phyloP scores from a whole-genome alignment of 176 grass and related monocot genomes.

The Musa itinerans region DNA sequence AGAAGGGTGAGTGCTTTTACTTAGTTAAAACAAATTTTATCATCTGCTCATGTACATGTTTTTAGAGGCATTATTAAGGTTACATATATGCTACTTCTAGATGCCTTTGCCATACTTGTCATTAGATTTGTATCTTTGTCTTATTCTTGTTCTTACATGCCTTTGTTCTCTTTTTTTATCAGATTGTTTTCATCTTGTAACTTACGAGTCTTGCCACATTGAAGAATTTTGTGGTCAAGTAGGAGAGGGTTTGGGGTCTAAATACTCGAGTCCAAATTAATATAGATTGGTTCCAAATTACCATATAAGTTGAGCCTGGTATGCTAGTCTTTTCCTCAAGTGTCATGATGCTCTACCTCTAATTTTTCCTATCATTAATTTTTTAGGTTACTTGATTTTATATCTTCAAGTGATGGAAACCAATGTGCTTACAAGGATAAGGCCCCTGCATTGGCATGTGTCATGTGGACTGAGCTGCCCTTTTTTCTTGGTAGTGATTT shows the following conservation, averaged over 20 bases:
- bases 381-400: too few species aligned
- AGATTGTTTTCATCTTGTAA: background rate
- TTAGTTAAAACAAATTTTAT: background rate
- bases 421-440: too few species aligned
- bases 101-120: background rate
- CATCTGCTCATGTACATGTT: too few species aligned
- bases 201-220: background rate
- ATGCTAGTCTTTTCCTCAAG: too few species aligned
- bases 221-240: background rate
- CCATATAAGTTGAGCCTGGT: too few species aligned
- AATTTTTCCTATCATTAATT: too few species aligned
- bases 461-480: too few species aligned
- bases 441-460: too few species aligned
- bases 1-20: slow-evolving; percentile 49
- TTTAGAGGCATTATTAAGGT: background rate
- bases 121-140: background rate
- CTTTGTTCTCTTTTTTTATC: too few species aligned
- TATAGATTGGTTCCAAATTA: background rate
- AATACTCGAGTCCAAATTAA: background rate
- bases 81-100: background rate
- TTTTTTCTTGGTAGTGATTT: too few species aligned
- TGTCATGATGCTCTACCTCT: too few species aligned
- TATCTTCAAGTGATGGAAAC: too few species aligned
- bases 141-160: background rate
- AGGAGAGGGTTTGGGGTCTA: background rate